Conservation (phyloP, 345 rosid genomes). For the Cardiospermum halicacabum region DNA sequence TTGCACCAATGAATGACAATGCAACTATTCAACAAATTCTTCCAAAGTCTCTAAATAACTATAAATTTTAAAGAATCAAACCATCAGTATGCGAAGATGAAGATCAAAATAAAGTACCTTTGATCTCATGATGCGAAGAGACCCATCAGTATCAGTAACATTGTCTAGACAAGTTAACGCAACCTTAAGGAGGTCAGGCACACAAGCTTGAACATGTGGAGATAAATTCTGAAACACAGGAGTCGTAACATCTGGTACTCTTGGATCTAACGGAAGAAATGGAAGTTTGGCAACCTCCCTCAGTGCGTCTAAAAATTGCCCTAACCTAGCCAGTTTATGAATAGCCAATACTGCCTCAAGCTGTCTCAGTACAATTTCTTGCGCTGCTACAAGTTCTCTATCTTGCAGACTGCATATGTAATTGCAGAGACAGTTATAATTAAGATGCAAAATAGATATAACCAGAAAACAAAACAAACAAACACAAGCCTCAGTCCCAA, state of each 20-base stretch:
- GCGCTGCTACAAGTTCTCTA: constrained; percentile 75
- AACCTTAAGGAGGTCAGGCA: constrained; percentile 80
- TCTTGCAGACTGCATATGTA: constrained; percentile 61
- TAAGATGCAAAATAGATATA: too few species aligned
- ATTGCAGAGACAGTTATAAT: constrained; percentile 7
- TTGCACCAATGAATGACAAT: not conserved
- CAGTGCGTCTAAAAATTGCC: constrained; percentile 73
- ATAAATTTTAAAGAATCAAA: not conserved
- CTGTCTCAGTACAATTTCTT: constrained; percentile 87
- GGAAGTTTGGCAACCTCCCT: constrained; percentile 92
- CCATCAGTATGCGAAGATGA: not conserved
- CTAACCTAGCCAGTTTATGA: constrained; percentile 63
- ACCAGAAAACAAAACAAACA: constrained; percentile 2
- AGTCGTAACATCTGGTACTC: constrained; percentile 47
- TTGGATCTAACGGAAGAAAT: constrained; percentile 86
- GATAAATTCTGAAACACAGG: constrained; percentile 68
- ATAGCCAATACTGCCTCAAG: constrained; percentile 87
- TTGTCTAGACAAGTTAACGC: constrained; percentile 81
- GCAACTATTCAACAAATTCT: not conserved
- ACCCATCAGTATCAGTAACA: constrained; percentile 83
- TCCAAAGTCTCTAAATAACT: not conserved
- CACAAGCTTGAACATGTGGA: constrained; percentile 79
- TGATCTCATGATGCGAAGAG: constrained; percentile 84
- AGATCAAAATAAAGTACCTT: constrained; percentile 49
- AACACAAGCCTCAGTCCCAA: too few species aligned